Conservation (phyloP, 1,139 yeast genomes). For the Diutina mesorugosa region DNA sequence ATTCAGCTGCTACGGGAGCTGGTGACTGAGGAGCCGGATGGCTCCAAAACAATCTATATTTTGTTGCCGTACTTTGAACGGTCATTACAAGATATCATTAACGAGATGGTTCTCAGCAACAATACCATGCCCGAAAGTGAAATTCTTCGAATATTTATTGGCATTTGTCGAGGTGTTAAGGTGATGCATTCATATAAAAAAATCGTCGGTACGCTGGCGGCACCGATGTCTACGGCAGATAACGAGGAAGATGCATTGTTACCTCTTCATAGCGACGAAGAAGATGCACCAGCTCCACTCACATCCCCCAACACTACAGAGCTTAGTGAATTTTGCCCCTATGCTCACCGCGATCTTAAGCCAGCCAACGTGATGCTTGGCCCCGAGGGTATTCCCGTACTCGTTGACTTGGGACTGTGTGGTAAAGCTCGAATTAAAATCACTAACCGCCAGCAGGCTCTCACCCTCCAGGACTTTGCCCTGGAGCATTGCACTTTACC, state of each 20-base stretch:
- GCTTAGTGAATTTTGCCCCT: conserved; percentile 49
- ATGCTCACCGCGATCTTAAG: conserved; percentile 77
- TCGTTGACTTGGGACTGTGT: conserved; percentile 80
- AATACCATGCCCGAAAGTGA: conserved; percentile 45
- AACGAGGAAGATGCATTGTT: conserved; percentile 22
- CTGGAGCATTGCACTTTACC: conserved; percentile 82
- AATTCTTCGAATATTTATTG: conserved; percentile 47
- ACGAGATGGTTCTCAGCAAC: conserved; percentile 45
- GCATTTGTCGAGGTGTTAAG: conserved; percentile 62
- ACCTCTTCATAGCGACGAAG: conserved; percentile 16
- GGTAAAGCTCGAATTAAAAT: conserved; percentile 46
- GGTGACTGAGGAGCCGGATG: conserved; percentile 62
- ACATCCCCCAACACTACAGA: conserved; percentile 19
- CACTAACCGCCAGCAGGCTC: conserved; percentile 54
- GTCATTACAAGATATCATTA: conserved; percentile 70
- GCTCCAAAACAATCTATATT: conserved; percentile 66
- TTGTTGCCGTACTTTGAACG: conserved; percentile 63
- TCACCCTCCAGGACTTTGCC: conserved; percentile 67
- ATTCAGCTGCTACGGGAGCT: conserved; percentile 60
- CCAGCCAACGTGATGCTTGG: conserved; percentile 84
- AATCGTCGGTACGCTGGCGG: conserved; percentile 3
- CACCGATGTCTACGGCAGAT: conserved; percentile 6
- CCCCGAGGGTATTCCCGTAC: conserved; percentile 60
- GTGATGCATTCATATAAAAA: conserved; percentile 59
- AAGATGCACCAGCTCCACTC: conserved; percentile 8